Conservation (phyloP, 73 alveolate genomes). For the Tetrahymena thermophila region DNA sequence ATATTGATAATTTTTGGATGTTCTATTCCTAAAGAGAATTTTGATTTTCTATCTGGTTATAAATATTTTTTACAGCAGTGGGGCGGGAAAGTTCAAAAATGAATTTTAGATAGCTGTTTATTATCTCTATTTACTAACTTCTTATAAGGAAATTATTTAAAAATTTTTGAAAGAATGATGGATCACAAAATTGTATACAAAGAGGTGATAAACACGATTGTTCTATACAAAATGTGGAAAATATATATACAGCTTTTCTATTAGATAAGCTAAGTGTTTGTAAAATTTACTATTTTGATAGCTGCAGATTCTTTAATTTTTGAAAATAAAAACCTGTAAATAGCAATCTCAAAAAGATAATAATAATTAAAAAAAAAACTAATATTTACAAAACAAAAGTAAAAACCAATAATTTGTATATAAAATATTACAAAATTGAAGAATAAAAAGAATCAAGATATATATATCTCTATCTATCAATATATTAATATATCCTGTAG, state of each 20-base stretch:
- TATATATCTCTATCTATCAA: background rate
- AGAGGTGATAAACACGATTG: background rate
- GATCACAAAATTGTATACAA: background rate
- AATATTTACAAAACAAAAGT: background rate
- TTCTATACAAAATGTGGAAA: background rate
- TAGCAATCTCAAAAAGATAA: background rate
- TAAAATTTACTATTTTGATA: background rate
- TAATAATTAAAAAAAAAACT: background rate
- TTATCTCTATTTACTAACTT: background rate
- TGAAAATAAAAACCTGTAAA: background rate
- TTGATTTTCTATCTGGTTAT: background rate
- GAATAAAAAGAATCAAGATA: background rate
- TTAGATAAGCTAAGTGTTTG: background rate
- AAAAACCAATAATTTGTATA: background rate
- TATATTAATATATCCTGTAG: background rate
- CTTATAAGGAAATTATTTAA: background rate
- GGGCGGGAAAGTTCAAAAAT: conserved; percentile 4
- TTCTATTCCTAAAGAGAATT: background rate
- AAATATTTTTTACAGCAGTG: background rate
- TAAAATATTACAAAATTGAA: background rate
- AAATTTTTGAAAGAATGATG: background rate
- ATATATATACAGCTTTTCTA: background rate
- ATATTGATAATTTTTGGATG: background rate
- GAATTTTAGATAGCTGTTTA: conserved; percentile 1
- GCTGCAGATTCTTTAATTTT: background rate